A percentile compares a stretch with the other conserved stretches of the same genome.
phyloP scores from a whole-genome alignment of 2,329 filamentous ascomycete species.

The Ophiostoma populinum region DNA sequence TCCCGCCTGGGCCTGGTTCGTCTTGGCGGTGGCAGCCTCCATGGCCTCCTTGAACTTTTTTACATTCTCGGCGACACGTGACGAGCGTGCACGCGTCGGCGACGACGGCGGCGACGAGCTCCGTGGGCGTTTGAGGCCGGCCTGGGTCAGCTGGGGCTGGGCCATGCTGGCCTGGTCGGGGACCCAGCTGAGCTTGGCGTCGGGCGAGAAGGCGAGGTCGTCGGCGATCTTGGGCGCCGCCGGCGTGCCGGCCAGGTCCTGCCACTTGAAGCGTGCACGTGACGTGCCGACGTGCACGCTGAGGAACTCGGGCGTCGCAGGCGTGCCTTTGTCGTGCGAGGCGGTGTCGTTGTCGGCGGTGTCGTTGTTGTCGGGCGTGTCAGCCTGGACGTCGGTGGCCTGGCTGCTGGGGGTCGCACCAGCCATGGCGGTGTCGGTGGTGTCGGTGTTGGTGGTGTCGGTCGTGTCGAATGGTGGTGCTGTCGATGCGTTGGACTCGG shows the following conservation, averaged over 20 bases:
- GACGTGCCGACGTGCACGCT: constrained; percentile 27
- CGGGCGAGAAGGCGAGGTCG: constrained; percentile 35
- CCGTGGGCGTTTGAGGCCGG: constrained; percentile 48
- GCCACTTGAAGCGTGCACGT: constrained; percentile 35
- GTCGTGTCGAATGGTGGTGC: too few relatives aligned
- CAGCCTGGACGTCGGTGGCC: neutral
- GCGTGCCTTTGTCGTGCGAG: neutral
- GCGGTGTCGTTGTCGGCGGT: neutral
- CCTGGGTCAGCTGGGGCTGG: constrained; percentile 19
- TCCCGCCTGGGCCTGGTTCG: constrained; percentile 1
- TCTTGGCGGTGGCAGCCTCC: constrained; percentile 43
- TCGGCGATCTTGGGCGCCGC: constrained; percentile 20
- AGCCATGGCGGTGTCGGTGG: too few relatives aligned
- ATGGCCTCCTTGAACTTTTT: constrained; percentile 40
- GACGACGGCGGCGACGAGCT: constrained; percentile 61
- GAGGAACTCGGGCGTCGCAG: constrained; percentile 11
- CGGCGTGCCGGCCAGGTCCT: constrained; percentile 35
- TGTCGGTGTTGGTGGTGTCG: too few relatives aligned
- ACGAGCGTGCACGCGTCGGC: constrained; percentile 32
- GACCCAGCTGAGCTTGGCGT: constrained; percentile 45
- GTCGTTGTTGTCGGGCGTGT: neutral
- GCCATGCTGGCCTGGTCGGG: constrained; percentile 30
- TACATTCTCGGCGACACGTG: constrained; percentile 34
- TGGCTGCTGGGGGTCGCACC: too few relatives aligned
- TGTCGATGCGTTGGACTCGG: too few relatives aligned